A percentile compares a stretch with the other conserved stretches of the same genome.
Evolutionary conservation across 768 basidiomycete species (phyloP).

Genomic region (Inosperma sp.): DNA sequence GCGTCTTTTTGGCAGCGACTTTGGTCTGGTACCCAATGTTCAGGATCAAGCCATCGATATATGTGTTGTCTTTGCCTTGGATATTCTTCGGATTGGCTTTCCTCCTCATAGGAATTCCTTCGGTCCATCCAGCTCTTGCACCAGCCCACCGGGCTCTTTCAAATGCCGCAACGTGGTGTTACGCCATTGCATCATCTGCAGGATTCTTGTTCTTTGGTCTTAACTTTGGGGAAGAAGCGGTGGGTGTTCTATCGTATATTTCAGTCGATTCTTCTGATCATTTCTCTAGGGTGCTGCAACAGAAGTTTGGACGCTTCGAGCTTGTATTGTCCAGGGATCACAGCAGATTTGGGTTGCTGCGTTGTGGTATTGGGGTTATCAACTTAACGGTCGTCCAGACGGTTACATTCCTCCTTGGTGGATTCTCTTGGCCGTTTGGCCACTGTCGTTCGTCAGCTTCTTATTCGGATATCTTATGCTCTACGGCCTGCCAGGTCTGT

Average conservation of each 20-base stretch:
- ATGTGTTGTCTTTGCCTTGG: slow-evolving; percentile 84
- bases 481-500: slow-evolving; percentile 77
- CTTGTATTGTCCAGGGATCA: slow-evolving; percentile 90
- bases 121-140: slow-evolving; percentile 55
- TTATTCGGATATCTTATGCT: slow-evolving; percentile 80
- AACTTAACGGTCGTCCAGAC: slow-evolving; percentile 53
- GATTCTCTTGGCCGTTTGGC: slow-evolving; percentile 81
- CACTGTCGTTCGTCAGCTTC: slow-evolving; percentile 69
- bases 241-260: slow-evolving; percentile 30
- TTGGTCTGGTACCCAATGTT: slow-evolving; percentile 89
- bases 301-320: slow-evolving; percentile 88
- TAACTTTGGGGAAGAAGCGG: slow-evolving; percentile 96
- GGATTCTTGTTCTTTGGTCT: slow-evolving; percentile 92
- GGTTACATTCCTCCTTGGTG: slow-evolving; percentile 71
- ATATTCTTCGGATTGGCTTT: slow-evolving; percentile 88
- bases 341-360: slow-evolving; percentile 96
- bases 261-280: slow-evolving; percentile 12
- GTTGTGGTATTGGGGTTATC: slow-evolving; percentile 93
- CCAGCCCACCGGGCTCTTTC: slow-evolving; percentile 63
- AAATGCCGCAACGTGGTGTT: slow-evolving; percentile 82
- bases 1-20: slow-evolving; percentile 81
- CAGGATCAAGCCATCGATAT: slow-evolving; percentile 82
- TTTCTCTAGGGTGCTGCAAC: slow-evolving; percentile 76
- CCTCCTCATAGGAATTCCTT: slow-evolving; percentile 87
- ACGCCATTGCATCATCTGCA: slow-evolving; percentile 89